Conservation (phyloP, 2,329 filamentous ascomycete genomes). For the Pseudogymnoascus destructans region DNA sequence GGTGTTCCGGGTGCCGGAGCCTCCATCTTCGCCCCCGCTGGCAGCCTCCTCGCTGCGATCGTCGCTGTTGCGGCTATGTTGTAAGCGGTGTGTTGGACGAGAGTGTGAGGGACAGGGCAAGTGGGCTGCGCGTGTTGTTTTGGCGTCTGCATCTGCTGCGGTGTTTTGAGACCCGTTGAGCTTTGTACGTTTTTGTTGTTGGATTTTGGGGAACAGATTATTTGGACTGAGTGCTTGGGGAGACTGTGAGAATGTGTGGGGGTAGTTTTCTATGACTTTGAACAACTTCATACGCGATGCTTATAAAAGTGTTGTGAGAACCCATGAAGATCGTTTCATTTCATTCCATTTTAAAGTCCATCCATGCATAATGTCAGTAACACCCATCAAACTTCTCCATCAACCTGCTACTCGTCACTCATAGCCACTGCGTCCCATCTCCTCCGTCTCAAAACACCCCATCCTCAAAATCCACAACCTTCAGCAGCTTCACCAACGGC, state of each 20-base stretch:
- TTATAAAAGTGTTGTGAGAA: not conserved
- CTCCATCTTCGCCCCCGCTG: not conserved
- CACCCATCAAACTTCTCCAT: not conserved
- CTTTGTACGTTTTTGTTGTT: not conserved
- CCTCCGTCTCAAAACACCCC: conserved; percentile 33
- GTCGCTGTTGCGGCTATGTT: not conserved
- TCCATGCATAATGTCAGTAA: not conserved
- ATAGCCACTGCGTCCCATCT: not conserved
- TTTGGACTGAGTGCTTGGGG: not conserved
- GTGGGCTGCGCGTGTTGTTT: not conserved
- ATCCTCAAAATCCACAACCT: conserved; percentile 47
- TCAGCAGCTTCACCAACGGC: conserved; percentile 37
- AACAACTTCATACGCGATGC: not conserved
- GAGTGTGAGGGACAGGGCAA: not conserved
- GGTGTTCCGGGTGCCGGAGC: not conserved
- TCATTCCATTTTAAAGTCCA: not conserved
- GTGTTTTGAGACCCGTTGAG: not conserved
- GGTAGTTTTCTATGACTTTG: not conserved
- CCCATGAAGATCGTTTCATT: conserved; percentile 9
- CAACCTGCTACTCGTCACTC: not conserved
- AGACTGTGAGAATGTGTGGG: not conserved
- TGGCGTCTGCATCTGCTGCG: not conserved
- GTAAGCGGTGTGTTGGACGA: not conserved
- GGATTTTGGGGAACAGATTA: not conserved
- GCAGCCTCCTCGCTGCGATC: not conserved